Percentiles rank a stretch among this genome's conserved stretches.
These are phyloP conservation scores for Cyclocybe aegerita DNA, from an alignment of 768 basidiomycete genomes.

Conservation along the genomic window DNA sequence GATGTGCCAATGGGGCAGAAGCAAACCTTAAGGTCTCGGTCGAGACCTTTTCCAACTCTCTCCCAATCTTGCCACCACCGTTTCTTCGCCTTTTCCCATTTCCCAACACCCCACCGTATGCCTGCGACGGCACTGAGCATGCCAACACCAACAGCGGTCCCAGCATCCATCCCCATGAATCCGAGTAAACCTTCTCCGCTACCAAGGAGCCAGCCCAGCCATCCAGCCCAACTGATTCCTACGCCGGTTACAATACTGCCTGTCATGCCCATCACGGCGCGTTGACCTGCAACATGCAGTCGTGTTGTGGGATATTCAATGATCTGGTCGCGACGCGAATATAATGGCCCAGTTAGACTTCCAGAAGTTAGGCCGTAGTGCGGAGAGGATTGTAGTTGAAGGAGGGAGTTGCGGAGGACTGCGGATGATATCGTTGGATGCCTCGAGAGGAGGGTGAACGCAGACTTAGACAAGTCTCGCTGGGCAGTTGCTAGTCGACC, in stretches of 20 bases:
- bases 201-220: constrained; percentile 48
- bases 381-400: constrained; percentile 50
- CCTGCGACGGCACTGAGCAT: constrained; percentile 47
- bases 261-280: constrained; percentile 48
- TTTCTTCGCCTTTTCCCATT: constrained; percentile 68
- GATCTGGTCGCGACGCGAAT: constrained; percentile 52
- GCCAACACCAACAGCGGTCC: constrained; percentile 61
- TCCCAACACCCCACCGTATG: constrained; percentile 61
- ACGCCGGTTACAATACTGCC: constrained; percentile 48
- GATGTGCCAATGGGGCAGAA: neutral
- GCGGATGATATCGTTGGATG: constrained; percentile 44
- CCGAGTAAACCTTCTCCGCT: constrained; percentile 38
- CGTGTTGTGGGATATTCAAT: constrained; percentile 51
- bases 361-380: constrained; percentile 41
- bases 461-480: constrained; percentile 37
- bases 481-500: constrained; percentile 56
- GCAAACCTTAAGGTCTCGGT: constrained; percentile 62
- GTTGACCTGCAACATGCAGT: constrained; percentile 67
- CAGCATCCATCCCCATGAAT: constrained; percentile 45
- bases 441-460: constrained; percentile 38
- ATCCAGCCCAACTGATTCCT: constrained; percentile 60
- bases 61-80: constrained; percentile 70
- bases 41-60: constrained; percentile 60
- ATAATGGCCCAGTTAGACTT: constrained; percentile 51
- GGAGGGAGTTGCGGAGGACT: constrained; percentile 57